phyloP scores from a whole-genome alignment of 352 stramenopile genomes.

The Phytophthora hibernalis region DNA sequence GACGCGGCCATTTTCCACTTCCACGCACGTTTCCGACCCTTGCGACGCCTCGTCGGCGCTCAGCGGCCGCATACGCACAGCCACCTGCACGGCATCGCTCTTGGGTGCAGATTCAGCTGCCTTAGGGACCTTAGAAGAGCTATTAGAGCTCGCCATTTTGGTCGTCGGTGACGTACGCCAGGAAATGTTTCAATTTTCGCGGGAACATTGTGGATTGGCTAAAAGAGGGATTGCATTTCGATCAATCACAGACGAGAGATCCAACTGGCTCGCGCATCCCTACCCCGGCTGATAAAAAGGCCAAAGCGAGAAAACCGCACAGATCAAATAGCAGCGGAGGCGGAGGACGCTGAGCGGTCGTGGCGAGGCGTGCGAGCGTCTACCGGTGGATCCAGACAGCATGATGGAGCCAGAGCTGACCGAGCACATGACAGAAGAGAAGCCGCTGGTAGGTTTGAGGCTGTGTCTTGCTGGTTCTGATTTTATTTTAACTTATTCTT shows the following conservation, averaged over 20 bases:
- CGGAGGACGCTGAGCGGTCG: slow-evolving; percentile 34
- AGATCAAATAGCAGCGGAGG: slow-evolving; percentile 28
- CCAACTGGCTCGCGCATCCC: slow-evolving; percentile 46
- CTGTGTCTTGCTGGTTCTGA: background rate
- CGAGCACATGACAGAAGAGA: slow-evolving; percentile 66
- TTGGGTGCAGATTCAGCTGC: background rate
- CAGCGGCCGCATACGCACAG: slow-evolving; percentile 50
- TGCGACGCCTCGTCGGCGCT: slow-evolving; percentile 34
- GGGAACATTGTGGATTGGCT: slow-evolving; percentile 18
- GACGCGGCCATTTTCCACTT: slow-evolving; percentile 32
- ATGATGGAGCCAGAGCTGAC: slow-evolving; percentile 77
- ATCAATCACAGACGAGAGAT: slow-evolving; percentile 32
- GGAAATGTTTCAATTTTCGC: no score
- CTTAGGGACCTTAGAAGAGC: background rate
- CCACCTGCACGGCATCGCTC: slow-evolving; percentile 30
- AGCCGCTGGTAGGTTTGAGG: slow-evolving; percentile 49
- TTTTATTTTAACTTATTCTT: slow-evolving; percentile 13
- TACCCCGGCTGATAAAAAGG: slow-evolving; percentile 28
- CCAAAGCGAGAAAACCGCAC: slow-evolving; percentile 30
- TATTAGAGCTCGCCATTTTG: background rate
- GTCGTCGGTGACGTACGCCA: no score
- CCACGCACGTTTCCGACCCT: slow-evolving; percentile 37
- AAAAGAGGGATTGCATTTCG: slow-evolving; percentile 18
- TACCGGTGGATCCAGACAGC: slow-evolving; percentile 18
- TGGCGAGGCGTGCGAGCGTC: slow-evolving; percentile 19